Evolutionary conservation across 2,329 filamentous ascomycete genomes (phyloP).

Genomic region (Xylaria sp.): DNA sequence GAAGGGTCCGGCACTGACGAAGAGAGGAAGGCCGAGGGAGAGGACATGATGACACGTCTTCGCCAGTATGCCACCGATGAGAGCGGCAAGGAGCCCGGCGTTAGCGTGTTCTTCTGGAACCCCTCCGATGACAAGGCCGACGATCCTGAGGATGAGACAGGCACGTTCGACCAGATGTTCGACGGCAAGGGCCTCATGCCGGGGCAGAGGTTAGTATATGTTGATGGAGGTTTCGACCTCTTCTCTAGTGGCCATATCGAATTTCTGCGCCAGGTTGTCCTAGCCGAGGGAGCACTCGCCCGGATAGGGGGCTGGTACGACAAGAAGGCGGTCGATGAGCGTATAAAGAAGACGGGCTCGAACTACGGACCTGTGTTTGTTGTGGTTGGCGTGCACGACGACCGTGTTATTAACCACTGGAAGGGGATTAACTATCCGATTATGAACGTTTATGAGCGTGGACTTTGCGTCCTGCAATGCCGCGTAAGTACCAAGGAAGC

Average conservation of each 20-base stretch:
- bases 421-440: conserved; percentile 98
- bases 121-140: conserved; percentile 46
- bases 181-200: conserved; percentile 64
- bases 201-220: conserved; percentile 85
- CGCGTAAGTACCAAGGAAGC: conserved; percentile 50
- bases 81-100: conserved; percentile 70
- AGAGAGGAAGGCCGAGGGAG: conserved; percentile 59
- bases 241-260: conserved; percentile 97
- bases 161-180: conserved; percentile 63
- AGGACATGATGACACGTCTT: conserved; percentile 71
- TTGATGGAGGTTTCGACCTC: conserved; percentile 93
- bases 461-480: conserved; percentile 92
- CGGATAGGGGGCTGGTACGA: conserved; percentile 68
- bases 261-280: conserved; percentile 74
- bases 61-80: conserved; percentile 83
- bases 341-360: conserved; percentile 54
- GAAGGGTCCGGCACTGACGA: conserved; percentile 65
- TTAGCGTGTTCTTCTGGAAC: conserved; percentile 81
- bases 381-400: conserved; percentile 91
- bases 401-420: conserved; percentile 91
- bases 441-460: conserved; percentile 98
- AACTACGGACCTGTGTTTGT: conserved; percentile 82
- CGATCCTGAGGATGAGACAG: conserved; percentile 52
- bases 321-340: conserved; percentile 56
- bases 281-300: conserved; percentile 66